Evolutionary conservation across 345 rosid genomes (phyloP).

Genomic region (Bruguiera sexangula): DNA sequence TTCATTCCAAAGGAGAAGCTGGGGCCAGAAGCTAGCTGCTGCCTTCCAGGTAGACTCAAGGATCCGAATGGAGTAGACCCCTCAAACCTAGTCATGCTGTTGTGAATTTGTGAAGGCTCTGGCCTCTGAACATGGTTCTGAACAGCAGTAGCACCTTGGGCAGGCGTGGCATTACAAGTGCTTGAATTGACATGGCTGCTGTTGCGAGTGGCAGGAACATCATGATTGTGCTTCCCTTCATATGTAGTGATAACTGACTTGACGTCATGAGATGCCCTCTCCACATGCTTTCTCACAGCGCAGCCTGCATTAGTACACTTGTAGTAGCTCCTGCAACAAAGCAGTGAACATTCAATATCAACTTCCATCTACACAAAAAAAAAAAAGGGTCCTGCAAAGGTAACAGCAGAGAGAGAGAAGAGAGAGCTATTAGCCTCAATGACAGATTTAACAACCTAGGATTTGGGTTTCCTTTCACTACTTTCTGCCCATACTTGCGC

Average conservation of each 20-base stretch:
- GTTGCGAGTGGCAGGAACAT: conserved; percentile 60
- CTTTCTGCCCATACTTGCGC: conserved; percentile 99
- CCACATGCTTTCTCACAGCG: conserved; percentile 92
- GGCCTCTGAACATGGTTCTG: conserved; percentile 50
- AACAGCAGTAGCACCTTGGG: conserved; percentile 30
- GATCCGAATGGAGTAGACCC: conserved; percentile 48
- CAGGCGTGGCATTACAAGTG: not conserved
- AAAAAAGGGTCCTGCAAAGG: not conserved
- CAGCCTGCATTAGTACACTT: conserved; percentile 96
- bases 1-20: conserved; percentile 67
- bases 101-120: conserved; percentile 58
- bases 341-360: not conserved
- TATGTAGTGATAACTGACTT: conserved; percentile 93
- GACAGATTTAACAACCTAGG: conserved; percentile 56
- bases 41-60: conserved; percentile 63
- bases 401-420: not conserved
- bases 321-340: conserved; percentile 76
- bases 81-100: conserved; percentile 53
- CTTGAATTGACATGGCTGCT: conserved; percentile 28
- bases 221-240: conserved; percentile 99
- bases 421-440: not conserved
- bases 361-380: not conserved
- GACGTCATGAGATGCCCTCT: conserved; percentile 95
- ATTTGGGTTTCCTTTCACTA: conserved; percentile 97
- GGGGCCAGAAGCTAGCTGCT: conserved; percentile 56